These are phyloP conservation scores for Coemansia sp. DNA, from an alignment of 192 early-diverging fungal genomes.

Conservation along the genomic window DNA sequence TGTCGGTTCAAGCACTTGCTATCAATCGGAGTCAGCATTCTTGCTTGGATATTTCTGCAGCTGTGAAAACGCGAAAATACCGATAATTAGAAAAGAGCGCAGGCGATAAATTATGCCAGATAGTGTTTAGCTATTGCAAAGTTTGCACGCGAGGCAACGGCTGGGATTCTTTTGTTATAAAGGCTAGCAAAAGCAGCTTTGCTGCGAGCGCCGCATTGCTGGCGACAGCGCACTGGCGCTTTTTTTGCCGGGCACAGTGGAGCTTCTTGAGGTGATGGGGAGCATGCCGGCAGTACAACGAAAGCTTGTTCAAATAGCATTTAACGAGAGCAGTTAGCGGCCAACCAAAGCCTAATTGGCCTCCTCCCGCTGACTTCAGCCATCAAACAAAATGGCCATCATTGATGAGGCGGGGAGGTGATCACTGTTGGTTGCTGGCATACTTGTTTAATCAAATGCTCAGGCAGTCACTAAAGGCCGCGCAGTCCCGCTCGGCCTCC, in stretches of 20 bases:
- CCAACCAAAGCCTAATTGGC: not conserved
- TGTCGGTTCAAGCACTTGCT: not conserved
- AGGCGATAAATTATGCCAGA: not conserved
- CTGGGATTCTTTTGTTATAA: not conserved
- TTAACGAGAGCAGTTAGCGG: not conserved
- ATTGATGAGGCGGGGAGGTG: not conserved
- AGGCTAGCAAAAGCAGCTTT: not conserved
- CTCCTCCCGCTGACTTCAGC: not conserved
- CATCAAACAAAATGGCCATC: not conserved
- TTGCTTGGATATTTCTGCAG: not conserved
- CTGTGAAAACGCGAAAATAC: no score
- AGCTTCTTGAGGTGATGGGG: not conserved
- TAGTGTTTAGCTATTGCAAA: not conserved
- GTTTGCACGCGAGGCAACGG: not conserved
- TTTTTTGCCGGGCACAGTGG: no score
- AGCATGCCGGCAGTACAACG: not conserved
- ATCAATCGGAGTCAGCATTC: not conserved
- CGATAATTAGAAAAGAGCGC: not conserved
- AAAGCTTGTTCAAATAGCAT: not conserved
- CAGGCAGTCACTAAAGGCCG: not conserved
- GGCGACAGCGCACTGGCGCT: no score
- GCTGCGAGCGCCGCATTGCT: not conserved
- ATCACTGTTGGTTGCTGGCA: not conserved
- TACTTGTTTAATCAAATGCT: no score
- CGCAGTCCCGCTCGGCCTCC: slow-evolving; percentile 16